A percentile compares a stretch with the other conserved stretches of the same genome.
These are phyloP conservation scores for Populus hybrid DNA, from an alignment of 441 rosid species.

Conservation along the genomic window DNA sequence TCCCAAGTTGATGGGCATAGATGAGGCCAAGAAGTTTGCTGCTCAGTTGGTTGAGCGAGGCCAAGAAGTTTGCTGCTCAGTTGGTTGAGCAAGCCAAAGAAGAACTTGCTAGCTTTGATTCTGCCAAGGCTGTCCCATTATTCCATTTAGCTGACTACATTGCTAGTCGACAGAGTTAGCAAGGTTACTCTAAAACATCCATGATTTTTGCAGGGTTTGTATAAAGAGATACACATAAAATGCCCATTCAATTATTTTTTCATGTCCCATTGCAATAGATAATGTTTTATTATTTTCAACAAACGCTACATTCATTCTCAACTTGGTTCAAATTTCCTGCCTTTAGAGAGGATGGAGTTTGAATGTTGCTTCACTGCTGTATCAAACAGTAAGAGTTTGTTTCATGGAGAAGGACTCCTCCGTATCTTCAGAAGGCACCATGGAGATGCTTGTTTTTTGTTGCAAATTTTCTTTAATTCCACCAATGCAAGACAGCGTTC, in stretches of 20 bases:
- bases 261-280: background rate
- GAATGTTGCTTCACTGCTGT: background rate
- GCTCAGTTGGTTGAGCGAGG: no score
- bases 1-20: constrained; percentile 79
- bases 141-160: constrained; percentile 71
- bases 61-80: constrained; percentile 63
- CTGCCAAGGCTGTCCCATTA: constrained; percentile 66
- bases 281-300: background rate
- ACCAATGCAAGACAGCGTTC: background rate
- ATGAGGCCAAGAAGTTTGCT: no score
- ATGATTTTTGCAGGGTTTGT: no score
- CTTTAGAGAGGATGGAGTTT: no score
- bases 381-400: background rate
- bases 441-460: background rate
- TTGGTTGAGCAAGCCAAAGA: constrained; percentile 31
- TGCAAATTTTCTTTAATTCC: background rate
- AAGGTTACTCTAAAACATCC: background rate
- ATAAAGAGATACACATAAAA: background rate
- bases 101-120: constrained; percentile 58
- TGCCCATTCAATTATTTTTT: background rate
- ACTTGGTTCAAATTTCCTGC: background rate
- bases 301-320: background rate
- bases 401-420: background rate
- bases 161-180: constrained; percentile 62
- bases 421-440: background rate